Base-by-base conservation (phyloP, 345 rosid genomes). In the Turnera subulata region DNA sequence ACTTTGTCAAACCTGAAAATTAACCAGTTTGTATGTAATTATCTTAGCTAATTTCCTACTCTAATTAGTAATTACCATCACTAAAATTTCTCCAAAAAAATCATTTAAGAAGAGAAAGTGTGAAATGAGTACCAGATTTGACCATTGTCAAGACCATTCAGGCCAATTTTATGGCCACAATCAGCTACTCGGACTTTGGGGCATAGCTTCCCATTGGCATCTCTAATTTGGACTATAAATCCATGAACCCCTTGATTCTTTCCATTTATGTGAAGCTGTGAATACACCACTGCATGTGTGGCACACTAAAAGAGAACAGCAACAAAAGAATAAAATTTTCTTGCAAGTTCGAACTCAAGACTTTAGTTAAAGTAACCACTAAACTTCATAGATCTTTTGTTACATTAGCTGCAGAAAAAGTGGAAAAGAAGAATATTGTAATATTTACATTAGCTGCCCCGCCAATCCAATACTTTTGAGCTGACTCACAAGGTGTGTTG, bases 381-480 rank as follows among this genome's bases (percentile, higher is more conserved):
- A n/a, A n/a, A n/a, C n/a, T n/a, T n/a, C n/a, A n/a, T n/a, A n/a
- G n/a, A n/a, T n/a, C n/a, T n/a, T n/a, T n/a, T n/a, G n/a, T n/a
- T n/a, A n/a, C n/a, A n/a, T n/a, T n/a, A n/a, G n/a, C n/a, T n/a
- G n/a, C n/a, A n/a, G n/a, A n/a, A n/a, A n/a, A n/a, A n/a, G n/a
- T n/a, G n/a, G n/a, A n/a, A n/a, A n/a, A n/a, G n/a, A n/a, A n/a
- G n/a, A n/a, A n/a, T n/a, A 16, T 20, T 37, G 33, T 50, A 52
- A 65, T 45, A 29, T 45, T 67, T 71, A 92, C 98, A 17, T 80
- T 78, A 70, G 89, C 91, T 29, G 98, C 96, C 38, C 97, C 98
- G 40, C 97, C 96, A 35, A 92, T 92, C 98, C 98, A 92, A 61
- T 84, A 92, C 67, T 92, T 92, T 73, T 92, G 96, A 74, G 98